These are phyloP conservation scores for Plasmodium yoelii DNA, from an alignment of 169 alveolate species.

Conservation along the genomic window DNA sequence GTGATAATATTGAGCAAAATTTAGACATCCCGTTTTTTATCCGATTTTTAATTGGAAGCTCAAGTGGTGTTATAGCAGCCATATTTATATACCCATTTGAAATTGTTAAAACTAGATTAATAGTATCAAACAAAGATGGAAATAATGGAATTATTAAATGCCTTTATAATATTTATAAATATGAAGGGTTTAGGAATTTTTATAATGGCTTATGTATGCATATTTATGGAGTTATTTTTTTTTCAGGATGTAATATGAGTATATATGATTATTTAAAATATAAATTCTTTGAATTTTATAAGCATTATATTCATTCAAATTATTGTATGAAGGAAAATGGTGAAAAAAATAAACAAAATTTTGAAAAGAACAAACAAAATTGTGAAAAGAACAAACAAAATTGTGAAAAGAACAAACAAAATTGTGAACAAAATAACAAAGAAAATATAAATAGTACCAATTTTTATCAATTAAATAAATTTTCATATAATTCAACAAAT, in stretches of 20 bases:
- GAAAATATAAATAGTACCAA: too few relatives aligned
- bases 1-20: neutral
- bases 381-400: neutral
- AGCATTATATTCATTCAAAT: constrained; percentile 54
- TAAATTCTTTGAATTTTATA: constrained; percentile 43
- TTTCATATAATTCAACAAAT: too few relatives aligned
- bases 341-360: neutral
- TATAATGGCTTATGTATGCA: constrained; percentile 67
- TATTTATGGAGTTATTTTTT: constrained; percentile 45
- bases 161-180: constrained; percentile 44
- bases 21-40: constrained; percentile 54
- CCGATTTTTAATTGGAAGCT: constrained; percentile 66
- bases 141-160: constrained; percentile 46
- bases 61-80: constrained; percentile 74
- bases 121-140: constrained; percentile 50
- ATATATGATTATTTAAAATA: constrained; percentile 68
- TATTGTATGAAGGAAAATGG: constrained; percentile 21
- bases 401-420: neutral
- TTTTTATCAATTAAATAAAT: too few relatives aligned
- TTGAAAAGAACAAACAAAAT: neutral
- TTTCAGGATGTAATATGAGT: constrained; percentile 73
- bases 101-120: constrained; percentile 65
- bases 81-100: constrained; percentile 54
- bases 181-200: constrained; percentile 38
- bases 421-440: neutral